phyloP scores from a whole-genome alignment of 2,329 filamentous ascomycete genomes.

The Pseudocercospora ulei region DNA sequence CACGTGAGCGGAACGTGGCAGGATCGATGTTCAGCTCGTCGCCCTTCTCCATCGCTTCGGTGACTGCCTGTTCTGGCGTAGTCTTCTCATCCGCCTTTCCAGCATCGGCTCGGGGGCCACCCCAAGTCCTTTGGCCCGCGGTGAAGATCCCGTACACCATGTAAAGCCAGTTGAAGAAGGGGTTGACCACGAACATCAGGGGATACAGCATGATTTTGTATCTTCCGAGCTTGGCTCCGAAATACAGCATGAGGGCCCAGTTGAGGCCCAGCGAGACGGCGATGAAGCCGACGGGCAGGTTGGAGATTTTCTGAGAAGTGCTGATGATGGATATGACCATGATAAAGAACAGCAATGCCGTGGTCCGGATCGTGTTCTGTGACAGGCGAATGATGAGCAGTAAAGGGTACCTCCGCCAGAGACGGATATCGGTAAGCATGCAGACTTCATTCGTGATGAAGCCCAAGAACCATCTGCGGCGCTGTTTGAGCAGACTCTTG shows the following conservation, averaged over 20 bases:
- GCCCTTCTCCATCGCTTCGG: conserved; percentile 64
- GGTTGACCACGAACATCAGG: conserved; percentile 88
- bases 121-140: conserved; percentile 89
- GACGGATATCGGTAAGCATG: conserved; percentile 87
- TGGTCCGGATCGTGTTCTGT: conserved; percentile 94
- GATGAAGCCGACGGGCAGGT: conserved; percentile 87
- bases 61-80: conserved; percentile 72
- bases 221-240: conserved; percentile 72
- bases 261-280: conserved; percentile 85
- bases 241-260: conserved; percentile 93
- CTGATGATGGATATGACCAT: conserved; percentile 79
- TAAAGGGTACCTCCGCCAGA: conserved; percentile 85
- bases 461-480: conserved; percentile 89
- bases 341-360: conserved; percentile 86
- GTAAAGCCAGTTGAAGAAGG: conserved; percentile 97
- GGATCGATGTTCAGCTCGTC: conserved; percentile 86
- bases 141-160: conserved; percentile 97
- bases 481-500: conserved; percentile 77
- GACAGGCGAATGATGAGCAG: conserved; percentile 80
- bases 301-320: conserved; percentile 64
- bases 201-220: conserved; percentile 95
- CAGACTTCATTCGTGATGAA: conserved; percentile 98
- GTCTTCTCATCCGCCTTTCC: conserved; percentile 65
- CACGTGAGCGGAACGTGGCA: conserved; percentile 61
- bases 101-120: conserved; percentile 82